These are phyloP conservation scores for Sporodiniella umbellata DNA, from an alignment of 371 early-diverging fungal species.

Conservation along the genomic window DNA sequence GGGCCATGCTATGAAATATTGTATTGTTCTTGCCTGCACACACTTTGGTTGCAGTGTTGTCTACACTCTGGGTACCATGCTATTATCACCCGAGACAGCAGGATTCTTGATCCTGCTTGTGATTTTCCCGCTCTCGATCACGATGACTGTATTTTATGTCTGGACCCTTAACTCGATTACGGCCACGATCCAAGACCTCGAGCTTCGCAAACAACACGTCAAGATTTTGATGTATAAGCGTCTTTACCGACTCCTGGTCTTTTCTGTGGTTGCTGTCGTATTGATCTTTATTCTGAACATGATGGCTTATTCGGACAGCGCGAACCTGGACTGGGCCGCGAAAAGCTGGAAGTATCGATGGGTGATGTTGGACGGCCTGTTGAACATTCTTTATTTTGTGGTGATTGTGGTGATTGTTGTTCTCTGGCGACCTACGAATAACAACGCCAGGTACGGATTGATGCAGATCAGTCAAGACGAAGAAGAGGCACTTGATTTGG, in stretches of 20 bases:
- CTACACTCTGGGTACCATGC: constrained; percentile 80
- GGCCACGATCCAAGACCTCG: constrained; percentile 34
- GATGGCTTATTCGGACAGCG: constrained; percentile 62
- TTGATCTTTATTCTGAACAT: constrained; percentile 81
- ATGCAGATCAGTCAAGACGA: constrained; percentile 56
- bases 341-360: constrained; percentile 84
- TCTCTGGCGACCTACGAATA: constrained; percentile 91
- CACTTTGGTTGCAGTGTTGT: constrained; percentile 90
- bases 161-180: constrained; percentile 68
- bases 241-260: constrained; percentile 76
- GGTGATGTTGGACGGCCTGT: constrained; percentile 90
- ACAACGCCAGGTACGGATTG: constrained; percentile 82
- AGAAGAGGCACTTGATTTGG: constrained; percentile 57
- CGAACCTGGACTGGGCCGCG: constrained; percentile 68
- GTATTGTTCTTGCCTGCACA: constrained; percentile 67
- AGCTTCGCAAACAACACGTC: constrained; percentile 77
- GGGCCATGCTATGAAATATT: constrained; percentile 86
- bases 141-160: constrained; percentile 92
- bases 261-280: constrained; percentile 71
- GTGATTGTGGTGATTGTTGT: constrained; percentile 76
- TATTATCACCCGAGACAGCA: constrained; percentile 71
- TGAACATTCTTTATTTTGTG: constrained; percentile 78
- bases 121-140: constrained; percentile 83
- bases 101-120: constrained; percentile 73
- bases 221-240: constrained; percentile 89